These are phyloP conservation scores for Phytopythium cucurbitacearum DNA, from an alignment of 352 stramenopile species.

Conservation along the genomic window DNA sequence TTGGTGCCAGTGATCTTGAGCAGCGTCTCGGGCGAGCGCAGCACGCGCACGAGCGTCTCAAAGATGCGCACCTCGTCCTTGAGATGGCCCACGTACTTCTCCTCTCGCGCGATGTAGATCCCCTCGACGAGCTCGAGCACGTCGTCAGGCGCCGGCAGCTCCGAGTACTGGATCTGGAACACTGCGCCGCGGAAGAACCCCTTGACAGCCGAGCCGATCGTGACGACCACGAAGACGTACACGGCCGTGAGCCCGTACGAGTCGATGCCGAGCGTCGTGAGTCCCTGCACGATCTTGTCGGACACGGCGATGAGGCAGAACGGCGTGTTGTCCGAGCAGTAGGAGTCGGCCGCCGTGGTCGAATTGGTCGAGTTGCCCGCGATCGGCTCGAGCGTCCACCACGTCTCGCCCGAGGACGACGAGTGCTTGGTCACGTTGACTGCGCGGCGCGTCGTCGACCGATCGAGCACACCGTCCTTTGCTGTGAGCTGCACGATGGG, in stretches of 20 bases:
- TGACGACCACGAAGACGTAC: slow-evolving; percentile 87
- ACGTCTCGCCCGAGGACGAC: slow-evolving; percentile 35
- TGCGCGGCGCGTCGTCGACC: slow-evolving; percentile 46
- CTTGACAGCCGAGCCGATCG: slow-evolving; percentile 81
- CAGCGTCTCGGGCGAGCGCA: slow-evolving; percentile 81
- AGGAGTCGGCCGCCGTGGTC: slow-evolving; percentile 19
- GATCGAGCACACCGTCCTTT: slow-evolving; percentile 46
- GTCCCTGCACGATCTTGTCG: slow-evolving; percentile 81
- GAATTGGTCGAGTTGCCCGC: slow-evolving; percentile 5
- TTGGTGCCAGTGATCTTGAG: slow-evolving; percentile 82
- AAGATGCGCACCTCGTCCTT: slow-evolving; percentile 88
- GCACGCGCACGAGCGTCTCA: slow-evolving; percentile 79
- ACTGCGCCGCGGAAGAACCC: slow-evolving; percentile 78
- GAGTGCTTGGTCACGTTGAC: slow-evolving; percentile 62
- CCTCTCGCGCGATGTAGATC: slow-evolving; percentile 82
- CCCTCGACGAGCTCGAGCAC: slow-evolving; percentile 85
- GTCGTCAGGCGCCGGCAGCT: slow-evolving; percentile 78
- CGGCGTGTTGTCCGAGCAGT: slow-evolving; percentile 39
- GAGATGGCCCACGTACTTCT: slow-evolving; percentile 83
- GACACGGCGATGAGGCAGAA: slow-evolving; percentile 85
- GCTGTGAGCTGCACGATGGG: slow-evolving; percentile 72
- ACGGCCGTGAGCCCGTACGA: slow-evolving; percentile 83
- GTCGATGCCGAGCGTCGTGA: slow-evolving; percentile 73
- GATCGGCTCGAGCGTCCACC: slow-evolving; percentile 64
- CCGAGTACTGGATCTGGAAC: slow-evolving; percentile 77